Conservation (phyloP, 225 moss, liverwort and hornwort species). For the Polytrichum formosum region DNA sequence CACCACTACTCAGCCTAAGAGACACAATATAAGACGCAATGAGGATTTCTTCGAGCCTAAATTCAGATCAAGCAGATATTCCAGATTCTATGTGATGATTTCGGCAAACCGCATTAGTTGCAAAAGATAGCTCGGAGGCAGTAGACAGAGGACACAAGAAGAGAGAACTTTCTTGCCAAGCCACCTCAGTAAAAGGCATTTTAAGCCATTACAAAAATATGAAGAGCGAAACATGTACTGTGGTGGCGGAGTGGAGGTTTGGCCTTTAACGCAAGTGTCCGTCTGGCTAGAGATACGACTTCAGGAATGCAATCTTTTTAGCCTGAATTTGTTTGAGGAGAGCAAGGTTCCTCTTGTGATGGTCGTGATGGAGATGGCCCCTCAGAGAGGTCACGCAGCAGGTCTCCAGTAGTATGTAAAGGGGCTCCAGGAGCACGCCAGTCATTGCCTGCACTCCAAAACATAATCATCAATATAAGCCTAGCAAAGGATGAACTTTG, state of each 20-base stretch:
- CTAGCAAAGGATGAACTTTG: too few relatives aligned
- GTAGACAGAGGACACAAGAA: too few relatives aligned
- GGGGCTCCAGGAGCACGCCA: conserved; percentile 34
- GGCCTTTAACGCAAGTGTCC: conserved; percentile 1
- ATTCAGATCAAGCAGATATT: too few relatives aligned
- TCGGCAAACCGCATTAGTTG: too few relatives aligned
- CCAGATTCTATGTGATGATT: too few relatives aligned
- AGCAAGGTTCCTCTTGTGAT: conserved; percentile 38
- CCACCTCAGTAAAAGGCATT: too few relatives aligned
- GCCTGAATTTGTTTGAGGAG: conserved; percentile 21
- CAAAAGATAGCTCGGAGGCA: too few relatives aligned
- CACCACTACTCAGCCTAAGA: not conserved
- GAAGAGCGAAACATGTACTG: conserved; percentile 13
- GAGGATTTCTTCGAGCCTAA: too few relatives aligned
- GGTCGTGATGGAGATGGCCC: conserved; percentile 8
- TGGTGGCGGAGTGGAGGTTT: conserved; percentile 9
- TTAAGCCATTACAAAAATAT: not conserved
- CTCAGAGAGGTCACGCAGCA: conserved; percentile 48
- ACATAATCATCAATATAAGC: not conserved
- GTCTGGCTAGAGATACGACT: conserved; percentile 30
- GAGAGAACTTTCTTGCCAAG: too few relatives aligned
- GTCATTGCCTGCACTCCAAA: conserved; percentile 25
- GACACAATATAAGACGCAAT: not conserved
- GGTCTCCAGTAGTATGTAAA: conserved; percentile 35
- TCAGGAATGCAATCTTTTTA: conserved; percentile 37